Base-by-base conservation (phyloP, 345 rosid genomes). In the Syzygium grande region DNA sequence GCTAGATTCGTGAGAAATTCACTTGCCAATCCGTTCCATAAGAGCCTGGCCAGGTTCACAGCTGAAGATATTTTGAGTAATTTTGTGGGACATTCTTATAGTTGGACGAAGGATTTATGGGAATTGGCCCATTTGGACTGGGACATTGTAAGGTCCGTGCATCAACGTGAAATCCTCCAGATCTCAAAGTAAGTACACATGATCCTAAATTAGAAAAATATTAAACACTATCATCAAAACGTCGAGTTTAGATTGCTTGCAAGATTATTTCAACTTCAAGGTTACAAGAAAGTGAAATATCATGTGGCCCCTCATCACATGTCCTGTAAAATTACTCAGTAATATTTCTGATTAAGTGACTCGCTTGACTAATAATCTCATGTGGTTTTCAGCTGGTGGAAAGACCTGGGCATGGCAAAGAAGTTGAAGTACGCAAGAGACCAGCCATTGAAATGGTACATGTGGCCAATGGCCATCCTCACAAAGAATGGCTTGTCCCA, bases 361-460 rank as follows among this genome's bases (percentile, higher is more conserved):
- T 43, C 0, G 53, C 61, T 29, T 52, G 38, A 16, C 19, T 56
- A 53, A n/a, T 84, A 43, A 19, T 52, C 21, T 84, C 58, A 84
- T 52, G 5, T 5, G 61, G 10, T 52, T 6, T 52, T 13, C 41
- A 88, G 89, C 21, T 88, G 89, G 89, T 84, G 89, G 89, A 84
- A 52, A 30, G 84, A 88, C 6, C 87, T 88, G 51, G 89, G 73
- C 34, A 19, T 88, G 58, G 87, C 84, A 22, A 53, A 88, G 65
- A 61, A 52, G 22, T 16, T 85, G 65, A 88, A 88, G 11, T 51
- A 51, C 23, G 86, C 59, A 1, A 87, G 89, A 23, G 86, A 88
- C 83, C 65, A 88, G 23, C 89, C 87, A 16, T 2, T 88, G 87
- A 88, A 85, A 51, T 88, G 89, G 87, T 88, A 88, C 87, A 84